phyloP scores from a whole-genome alignment of 176 grass and related monocot species.

The Triticum turgidum region DNA sequence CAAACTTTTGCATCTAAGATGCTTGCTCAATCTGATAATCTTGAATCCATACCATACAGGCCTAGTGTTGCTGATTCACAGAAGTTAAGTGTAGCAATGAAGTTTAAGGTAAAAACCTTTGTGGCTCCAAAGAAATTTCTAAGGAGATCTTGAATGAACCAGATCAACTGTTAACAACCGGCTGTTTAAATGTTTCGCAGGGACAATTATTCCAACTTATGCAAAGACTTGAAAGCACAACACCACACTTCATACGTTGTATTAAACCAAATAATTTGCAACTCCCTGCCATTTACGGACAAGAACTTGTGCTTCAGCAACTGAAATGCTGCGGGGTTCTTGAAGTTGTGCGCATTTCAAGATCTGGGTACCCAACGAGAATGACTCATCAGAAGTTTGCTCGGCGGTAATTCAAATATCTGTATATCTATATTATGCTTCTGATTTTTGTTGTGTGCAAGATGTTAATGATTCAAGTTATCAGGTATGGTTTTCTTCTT shows the following conservation, averaged over 20 bases:
- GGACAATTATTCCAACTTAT: slow-evolving; percentile 97
- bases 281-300: slow-evolving; percentile 83
- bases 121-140: neutral
- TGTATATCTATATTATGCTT: slow-evolving; percentile 2
- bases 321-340: slow-evolving; percentile 98
- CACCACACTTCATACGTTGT: slow-evolving; percentile 95
- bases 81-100: slow-evolving; percentile 90
- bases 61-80: slow-evolving; percentile 85
- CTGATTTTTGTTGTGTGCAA: slow-evolving; percentile 13
- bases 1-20: slow-evolving; percentile 91
- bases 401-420: slow-evolving; percentile 59
- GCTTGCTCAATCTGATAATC: slow-evolving; percentile 70
- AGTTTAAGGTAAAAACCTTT: slow-evolving; percentile 80
- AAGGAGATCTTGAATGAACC: slow-evolving; percentile 31
- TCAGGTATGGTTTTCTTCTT: slow-evolving; percentile 96
- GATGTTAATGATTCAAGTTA: slow-evolving; percentile 15
- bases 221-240: slow-evolving; percentile 94
- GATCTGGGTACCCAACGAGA: slow-evolving; percentile 96
- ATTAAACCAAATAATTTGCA: slow-evolving; percentile 98
- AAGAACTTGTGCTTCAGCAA: slow-evolving; percentile 89
- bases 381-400: slow-evolving; percentile 99
- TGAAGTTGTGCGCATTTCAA: slow-evolving; percentile 97
- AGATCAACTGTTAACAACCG: slow-evolving; percentile 12
- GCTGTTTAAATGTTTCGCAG: slow-evolving; percentile 34
- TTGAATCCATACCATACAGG: slow-evolving; percentile 57